phyloP scores from a whole-genome alignment of 108 stramenopile genomes.

The Fragilaria radians region DNA sequence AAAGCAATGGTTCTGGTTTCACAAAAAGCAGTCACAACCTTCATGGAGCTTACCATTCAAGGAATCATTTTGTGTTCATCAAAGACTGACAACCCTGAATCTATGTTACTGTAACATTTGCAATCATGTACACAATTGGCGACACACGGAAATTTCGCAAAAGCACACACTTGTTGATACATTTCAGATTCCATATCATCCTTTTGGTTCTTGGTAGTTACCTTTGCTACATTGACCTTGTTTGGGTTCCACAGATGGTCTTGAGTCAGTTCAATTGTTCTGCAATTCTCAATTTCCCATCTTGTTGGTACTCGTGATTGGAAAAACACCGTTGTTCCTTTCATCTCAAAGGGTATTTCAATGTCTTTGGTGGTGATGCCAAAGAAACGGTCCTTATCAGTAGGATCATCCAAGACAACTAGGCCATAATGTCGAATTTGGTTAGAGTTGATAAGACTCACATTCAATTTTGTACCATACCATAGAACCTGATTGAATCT shows the following conservation, averaged over 20 bases:
- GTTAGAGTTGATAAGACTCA: conserved; percentile 26
- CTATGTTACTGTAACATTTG: not conserved
- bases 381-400: not conserved
- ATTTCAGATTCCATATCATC: not conserved
- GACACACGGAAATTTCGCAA: not conserved
- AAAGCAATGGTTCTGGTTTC: not conserved
- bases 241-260: not conserved
- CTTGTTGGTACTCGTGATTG: not conserved
- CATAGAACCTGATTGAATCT: conserved; percentile 24
- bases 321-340: conserved; percentile 4
- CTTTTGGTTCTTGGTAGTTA: not conserved
- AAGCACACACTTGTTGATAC: not conserved
- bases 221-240: not conserved
- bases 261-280: not conserved
- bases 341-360: not conserved
- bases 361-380: not conserved
- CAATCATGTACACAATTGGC: not conserved
- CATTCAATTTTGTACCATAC: conserved; percentile 11
- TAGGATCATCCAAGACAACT: not conserved
- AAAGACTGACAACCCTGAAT: not conserved
- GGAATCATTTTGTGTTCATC: not conserved
- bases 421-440: conserved; percentile 28
- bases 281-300: not conserved
- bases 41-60: not conserved
- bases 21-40: not conserved